phyloP scores from a whole-genome alignment of 495 filamentous ascomycete genomes.

The Trichoderma erinaceum region DNA sequence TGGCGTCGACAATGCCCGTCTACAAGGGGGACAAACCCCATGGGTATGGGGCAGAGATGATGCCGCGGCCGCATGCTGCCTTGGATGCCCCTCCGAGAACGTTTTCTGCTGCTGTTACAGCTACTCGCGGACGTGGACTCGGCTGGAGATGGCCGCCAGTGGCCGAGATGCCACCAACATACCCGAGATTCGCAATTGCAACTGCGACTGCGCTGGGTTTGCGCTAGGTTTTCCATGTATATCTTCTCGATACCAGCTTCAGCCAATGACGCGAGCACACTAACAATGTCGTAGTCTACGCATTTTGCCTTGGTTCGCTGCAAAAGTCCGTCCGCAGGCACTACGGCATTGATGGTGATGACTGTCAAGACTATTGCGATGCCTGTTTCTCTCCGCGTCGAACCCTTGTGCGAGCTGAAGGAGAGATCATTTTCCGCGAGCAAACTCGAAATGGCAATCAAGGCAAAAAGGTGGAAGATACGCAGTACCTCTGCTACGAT shows the following conservation, averaged over 20 bases:
- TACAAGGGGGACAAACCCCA: neutral
- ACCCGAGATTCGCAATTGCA: neutral
- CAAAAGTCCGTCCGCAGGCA: conserved; percentile 1
- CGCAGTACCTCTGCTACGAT: neutral
- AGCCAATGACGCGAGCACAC: neutral
- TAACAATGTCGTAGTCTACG: neutral
- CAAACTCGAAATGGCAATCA: neutral
- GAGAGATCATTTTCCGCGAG: neutral
- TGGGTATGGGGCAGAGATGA: neutral
- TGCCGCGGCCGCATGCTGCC: neutral
- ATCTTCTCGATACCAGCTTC: neutral
- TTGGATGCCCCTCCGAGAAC: neutral
- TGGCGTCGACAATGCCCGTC: neutral
- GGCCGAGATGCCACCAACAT: neutral
- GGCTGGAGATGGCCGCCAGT: neutral
- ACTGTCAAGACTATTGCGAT: neutral
- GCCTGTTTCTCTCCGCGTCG: neutral
- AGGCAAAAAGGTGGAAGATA: neutral
- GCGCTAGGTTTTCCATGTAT: neutral
- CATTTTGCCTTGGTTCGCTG: neutral
- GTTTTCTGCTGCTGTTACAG: neutral
- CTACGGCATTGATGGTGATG: neutral
- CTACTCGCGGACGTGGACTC: neutral
- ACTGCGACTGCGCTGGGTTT: neutral
- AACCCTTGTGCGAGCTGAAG: neutral